Evolutionary conservation across 257 asterid genomes (phyloP), one percentile per base, ranked within the genome.

Genomic region (Scutellaria baicalensis): DNA sequence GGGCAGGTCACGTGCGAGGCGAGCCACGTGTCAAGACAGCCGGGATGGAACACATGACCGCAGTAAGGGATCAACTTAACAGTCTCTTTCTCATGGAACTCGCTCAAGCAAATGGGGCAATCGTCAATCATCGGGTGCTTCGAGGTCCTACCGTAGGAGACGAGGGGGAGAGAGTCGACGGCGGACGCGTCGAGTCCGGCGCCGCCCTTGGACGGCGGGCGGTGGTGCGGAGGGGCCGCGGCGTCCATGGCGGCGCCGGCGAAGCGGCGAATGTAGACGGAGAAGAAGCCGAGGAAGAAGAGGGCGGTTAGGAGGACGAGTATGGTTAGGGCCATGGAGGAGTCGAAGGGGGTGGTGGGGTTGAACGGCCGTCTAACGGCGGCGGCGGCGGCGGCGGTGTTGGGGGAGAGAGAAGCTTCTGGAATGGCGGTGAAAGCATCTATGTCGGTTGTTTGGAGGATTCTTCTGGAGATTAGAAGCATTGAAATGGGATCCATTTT

Each of bases 11-110:
- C 86, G 88, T 89, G 95, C 43, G 91, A 63, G 0, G 62, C 23
- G 0, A 92, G 92, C 98, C 98, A 92, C 82, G 88, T 86, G 85
- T 88, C 98, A 1, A 92, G 59, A 20, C 98, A 92, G 6, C 14
- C 42, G 1, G 89, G 83, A 59, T 92, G 98, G 76, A 86, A 89
- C 89, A 84, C 85, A 92, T 92, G 98, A 17, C 87, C 63, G 55
- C 98, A 92, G 75, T 68, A 61, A 0, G 98, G 98, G 58, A 89
- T 83, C 27, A 88, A 14, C 69, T 86, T 90, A 2, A 89, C 92
- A 0, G 63, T 54, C 69, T 92, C 92, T 6, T 71, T 43, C 80
- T 71, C 88, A 40, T 66, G 66, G 39, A 89, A 89, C 75, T 88
- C 96, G 33, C 70, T 75, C 78, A 92, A 57, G 79, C 98, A 92